These are phyloP conservation scores for Trichoderma asperelloides DNA, from an alignment of 495 filamentous ascomycete species.

Conservation along the genomic window DNA sequence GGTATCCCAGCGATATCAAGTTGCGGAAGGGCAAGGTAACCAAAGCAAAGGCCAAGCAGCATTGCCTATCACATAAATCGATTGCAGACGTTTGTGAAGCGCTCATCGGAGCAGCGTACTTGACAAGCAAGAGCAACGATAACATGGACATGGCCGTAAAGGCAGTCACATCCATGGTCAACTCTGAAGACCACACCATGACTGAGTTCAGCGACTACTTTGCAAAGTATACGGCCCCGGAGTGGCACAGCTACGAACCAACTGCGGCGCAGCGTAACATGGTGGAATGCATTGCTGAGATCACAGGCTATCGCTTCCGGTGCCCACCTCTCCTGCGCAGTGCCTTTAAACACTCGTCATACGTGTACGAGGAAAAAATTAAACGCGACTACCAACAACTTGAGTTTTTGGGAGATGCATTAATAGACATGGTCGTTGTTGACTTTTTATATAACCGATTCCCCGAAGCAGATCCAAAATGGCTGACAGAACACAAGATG, in stretches of 20 bases:
- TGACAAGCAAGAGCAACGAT: slow-evolving; percentile 46
- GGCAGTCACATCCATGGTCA: slow-evolving; percentile 71
- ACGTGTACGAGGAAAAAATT: slow-evolving; percentile 58
- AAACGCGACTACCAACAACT: slow-evolving; percentile 79
- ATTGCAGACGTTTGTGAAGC: slow-evolving; percentile 98
- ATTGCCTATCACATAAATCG: slow-evolving; percentile 75
- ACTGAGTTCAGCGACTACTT: slow-evolving; percentile 63
- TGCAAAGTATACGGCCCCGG: slow-evolving; percentile 57
- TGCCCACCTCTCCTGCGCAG: slow-evolving; percentile 70
- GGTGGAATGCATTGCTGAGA: slow-evolving; percentile 51
- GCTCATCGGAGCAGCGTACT: slow-evolving; percentile 79
- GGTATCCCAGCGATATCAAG: slow-evolving; percentile 72
- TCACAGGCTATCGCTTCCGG: slow-evolving; percentile 71
- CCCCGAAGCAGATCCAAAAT: slow-evolving; percentile 80
- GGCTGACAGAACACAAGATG: slow-evolving; percentile 99
- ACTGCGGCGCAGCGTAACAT: slow-evolving; percentile 41
- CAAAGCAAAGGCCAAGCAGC: slow-evolving; percentile 47
- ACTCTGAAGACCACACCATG: slow-evolving; percentile 57
- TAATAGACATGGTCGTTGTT: slow-evolving; percentile 83
- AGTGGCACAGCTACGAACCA: slow-evolving; percentile 47
- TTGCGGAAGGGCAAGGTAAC: slow-evolving; percentile 42
- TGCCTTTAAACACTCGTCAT: slow-evolving; percentile 85
- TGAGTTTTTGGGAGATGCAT: slow-evolving; percentile 86
- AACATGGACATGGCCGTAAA: slow-evolving; percentile 73
- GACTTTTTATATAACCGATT: slow-evolving; percentile 68